A percentile compares a stretch with the other conserved stretches of the same genome.
phyloP scores from a whole-genome alignment of 805 yeast genomes.

The Candida cerambycidarum region DNA sequence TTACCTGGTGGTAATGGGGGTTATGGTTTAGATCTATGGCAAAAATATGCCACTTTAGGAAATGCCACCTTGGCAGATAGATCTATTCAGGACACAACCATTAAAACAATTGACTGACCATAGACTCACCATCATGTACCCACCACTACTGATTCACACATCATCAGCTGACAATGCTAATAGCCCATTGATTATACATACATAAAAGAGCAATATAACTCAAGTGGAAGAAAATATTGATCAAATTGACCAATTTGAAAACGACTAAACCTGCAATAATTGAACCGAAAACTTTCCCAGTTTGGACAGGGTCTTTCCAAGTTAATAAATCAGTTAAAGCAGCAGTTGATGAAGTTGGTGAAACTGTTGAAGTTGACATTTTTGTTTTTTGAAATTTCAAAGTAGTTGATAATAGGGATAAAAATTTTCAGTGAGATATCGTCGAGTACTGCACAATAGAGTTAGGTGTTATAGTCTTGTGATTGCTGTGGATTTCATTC shows the following conservation, averaged over 20 bases:
- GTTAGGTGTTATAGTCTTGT: conserved; percentile 5
- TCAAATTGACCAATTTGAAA: conserved; percentile 61
- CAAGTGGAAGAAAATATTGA: conserved; percentile 60
- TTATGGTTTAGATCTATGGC: no score
- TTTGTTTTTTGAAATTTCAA: background rate
- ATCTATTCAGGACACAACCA: no score
- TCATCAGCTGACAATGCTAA: no score
- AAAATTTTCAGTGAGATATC: conserved; percentile 9
- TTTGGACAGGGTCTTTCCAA: conserved; percentile 73
- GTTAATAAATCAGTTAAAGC: conserved; percentile 47
- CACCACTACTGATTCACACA: no score
- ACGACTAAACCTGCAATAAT: conserved; percentile 54
- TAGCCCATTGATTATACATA: conserved; percentile 20
- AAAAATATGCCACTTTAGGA: no score
- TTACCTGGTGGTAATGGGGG: no score
- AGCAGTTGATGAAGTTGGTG: conserved; percentile 11
- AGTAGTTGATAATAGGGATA: conserved; percentile 8
- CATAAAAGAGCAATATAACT: conserved; percentile 55
- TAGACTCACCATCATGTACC: no score
- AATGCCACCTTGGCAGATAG: no score
- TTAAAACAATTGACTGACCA: no score
- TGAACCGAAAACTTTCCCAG: conserved; percentile 75
- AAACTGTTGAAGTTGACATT: conserved; percentile 15
- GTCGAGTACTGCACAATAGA: conserved; percentile 5
- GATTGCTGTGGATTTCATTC: conserved; percentile 6